These are phyloP conservation scores for Onygena corvina DNA, from an alignment of 2,329 filamentous ascomycete genomes.

Conservation along the genomic window DNA sequence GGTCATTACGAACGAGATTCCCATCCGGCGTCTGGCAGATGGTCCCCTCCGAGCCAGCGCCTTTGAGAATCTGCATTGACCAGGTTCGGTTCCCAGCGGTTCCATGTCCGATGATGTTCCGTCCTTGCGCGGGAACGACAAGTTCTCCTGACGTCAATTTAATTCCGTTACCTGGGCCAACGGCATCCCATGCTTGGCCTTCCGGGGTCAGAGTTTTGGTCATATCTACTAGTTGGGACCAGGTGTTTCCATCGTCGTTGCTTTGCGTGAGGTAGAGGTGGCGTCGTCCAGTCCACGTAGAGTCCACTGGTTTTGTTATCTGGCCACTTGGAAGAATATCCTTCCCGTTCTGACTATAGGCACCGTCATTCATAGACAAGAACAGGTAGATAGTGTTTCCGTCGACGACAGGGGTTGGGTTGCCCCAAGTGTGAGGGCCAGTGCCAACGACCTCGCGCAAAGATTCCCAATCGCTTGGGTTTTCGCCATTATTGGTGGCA, in stretches of 20 bases:
- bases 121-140: conserved; percentile 17
- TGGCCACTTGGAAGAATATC: conserved; percentile 17
- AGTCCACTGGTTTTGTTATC: conserved; percentile 17
- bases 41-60: conserved; percentile 8
- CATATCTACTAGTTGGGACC: conserved; percentile 18
- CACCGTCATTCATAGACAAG: conserved; percentile 22
- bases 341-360: conserved; percentile 21
- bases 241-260: conserved; percentile 20
- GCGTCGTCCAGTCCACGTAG: conserved; percentile 18
- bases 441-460: conserved; percentile 19
- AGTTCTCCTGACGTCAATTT: conserved; percentile 16
- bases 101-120: conserved; percentile 20
- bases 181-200: conserved; percentile 17
- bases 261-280: conserved; percentile 19
- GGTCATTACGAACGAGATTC: conserved; percentile 9
- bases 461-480: conserved; percentile 19
- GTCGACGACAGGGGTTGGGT: conserved; percentile 23
- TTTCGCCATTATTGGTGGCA: conserved; percentile 16
- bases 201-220: conserved; percentile 17
- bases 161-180: conserved; percentile 20
- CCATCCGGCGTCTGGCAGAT: conserved; percentile 9
- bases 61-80: conserved; percentile 10
- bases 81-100: conserved; percentile 17
- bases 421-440: conserved; percentile 22
- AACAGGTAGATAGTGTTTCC: conserved; percentile 24